These are phyloP conservation scores for Trifolium dubium DNA, from an alignment of 306 rosid species.

Conservation along the genomic window DNA sequence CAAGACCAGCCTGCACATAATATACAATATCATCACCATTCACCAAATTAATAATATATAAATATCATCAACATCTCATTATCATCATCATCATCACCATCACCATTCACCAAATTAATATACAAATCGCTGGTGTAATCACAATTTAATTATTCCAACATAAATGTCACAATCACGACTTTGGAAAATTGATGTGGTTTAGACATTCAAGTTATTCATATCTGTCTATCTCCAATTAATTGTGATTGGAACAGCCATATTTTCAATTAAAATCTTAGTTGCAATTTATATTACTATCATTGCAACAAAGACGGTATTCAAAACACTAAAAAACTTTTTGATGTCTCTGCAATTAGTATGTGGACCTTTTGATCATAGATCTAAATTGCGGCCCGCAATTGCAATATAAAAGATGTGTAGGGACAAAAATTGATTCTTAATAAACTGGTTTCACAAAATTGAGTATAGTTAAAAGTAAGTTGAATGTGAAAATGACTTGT, in stretches of 20 bases:
- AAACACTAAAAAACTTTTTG: not conserved
- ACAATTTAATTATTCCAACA: not conserved
- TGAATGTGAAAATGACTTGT: too few species aligned
- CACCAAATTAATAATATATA: too few species aligned
- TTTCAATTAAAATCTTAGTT: too few species aligned
- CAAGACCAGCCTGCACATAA: slow-evolving; percentile 84
- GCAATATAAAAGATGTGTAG: not conserved
- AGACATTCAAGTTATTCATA: not conserved
- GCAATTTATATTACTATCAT: too few species aligned
- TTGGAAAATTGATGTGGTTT: not conserved
- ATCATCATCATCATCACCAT: not conserved
- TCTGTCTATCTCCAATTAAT: not conserved
- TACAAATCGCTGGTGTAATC: not conserved
- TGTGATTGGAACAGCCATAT: not conserved
- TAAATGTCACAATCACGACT: not conserved
- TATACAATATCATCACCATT: not conserved
- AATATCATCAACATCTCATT: not conserved
- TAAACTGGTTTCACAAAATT: not conserved
- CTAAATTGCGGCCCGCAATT: not conserved
- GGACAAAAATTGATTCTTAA: not conserved
- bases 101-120: not conserved
- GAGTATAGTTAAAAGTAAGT: too few species aligned
- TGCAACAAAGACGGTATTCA: not conserved
- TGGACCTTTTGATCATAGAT: too few species aligned
- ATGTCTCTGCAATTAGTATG: not conserved